Evolutionary conservation across 805 yeast genomes (phyloP).

Genomic region (Kazachstania taianensis): DNA sequence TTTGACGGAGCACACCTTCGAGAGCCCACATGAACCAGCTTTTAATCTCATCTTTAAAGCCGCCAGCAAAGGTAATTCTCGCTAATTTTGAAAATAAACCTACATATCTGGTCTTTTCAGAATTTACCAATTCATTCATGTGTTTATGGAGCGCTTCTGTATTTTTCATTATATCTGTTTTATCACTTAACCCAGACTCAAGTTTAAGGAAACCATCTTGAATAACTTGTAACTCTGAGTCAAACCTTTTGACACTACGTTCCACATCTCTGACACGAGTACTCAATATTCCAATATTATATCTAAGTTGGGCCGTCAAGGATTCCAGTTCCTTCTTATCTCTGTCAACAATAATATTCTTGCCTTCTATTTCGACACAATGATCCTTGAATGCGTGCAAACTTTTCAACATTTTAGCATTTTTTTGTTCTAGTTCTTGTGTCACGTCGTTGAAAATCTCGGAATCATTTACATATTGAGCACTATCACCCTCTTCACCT

Average conservation of each 20-base stretch:
- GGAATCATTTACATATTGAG: slow-evolving; percentile 4
- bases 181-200: background rate
- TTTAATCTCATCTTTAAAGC: slow-evolving; percentile 9
- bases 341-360: slow-evolving; percentile 28
- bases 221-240: slow-evolving; percentile 16
- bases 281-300: slow-evolving; percentile 51
- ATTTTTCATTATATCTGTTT: slow-evolving; percentile 6
- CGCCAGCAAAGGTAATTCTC: slow-evolving; percentile 8
- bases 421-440: background rate
- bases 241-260: slow-evolving; percentile 42
- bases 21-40: slow-evolving; percentile 15
- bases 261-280: slow-evolving; percentile 60
- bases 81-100: slow-evolving; percentile 13
- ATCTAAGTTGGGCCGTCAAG: slow-evolving; percentile 49
- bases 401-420: slow-evolving; percentile 2
- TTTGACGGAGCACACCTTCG: slow-evolving; percentile 7
- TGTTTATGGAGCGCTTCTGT: slow-evolving; percentile 12
- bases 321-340: slow-evolving; percentile 36
- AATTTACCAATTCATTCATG: slow-evolving; percentile 8
- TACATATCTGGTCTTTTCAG: slow-evolving; percentile 13
- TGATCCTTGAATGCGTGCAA: slow-evolving; percentile 11
- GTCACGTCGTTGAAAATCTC: slow-evolving; percentile 9
- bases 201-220: slow-evolving; percentile 10
- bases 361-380: slow-evolving; percentile 16
- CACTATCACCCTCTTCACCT: background rate